Conservation (phyloP, 1,284 basidiomycete genomes). For the Rhodotorula sp. region DNA sequence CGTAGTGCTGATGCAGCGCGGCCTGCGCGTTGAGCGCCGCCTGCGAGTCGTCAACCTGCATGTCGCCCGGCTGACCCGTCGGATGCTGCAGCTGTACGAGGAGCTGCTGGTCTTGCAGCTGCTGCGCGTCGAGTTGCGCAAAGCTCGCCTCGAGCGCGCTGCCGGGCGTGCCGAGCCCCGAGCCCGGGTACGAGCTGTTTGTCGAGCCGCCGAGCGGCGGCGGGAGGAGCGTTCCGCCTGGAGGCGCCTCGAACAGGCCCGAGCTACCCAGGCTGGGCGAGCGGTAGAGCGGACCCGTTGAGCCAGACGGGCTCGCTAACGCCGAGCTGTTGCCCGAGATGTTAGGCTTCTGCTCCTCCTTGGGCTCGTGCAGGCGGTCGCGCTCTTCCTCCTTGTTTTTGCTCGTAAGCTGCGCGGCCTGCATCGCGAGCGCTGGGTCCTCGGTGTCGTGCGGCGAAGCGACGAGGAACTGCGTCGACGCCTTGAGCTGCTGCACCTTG, state of each 20-base stretch:
- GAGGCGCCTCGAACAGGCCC: constrained; percentile 12
- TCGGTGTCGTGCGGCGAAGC: constrained; percentile 31
- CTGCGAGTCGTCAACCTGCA: constrained; percentile 26
- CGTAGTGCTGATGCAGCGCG: constrained; percentile 36
- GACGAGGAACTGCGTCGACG: constrained; percentile 27
- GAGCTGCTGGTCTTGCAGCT: constrained; percentile 12
- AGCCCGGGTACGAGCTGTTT: constrained; percentile 7
- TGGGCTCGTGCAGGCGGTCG: neutral
- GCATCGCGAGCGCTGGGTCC: neutral
- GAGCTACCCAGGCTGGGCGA: constrained; percentile 24
- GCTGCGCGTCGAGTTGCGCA: constrained; percentile 17
- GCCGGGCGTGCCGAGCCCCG: constrained; percentile 15
- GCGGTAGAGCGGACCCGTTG: constrained; percentile 4
- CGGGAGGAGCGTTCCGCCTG: neutral
- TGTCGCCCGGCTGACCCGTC: constrained; percentile 7
- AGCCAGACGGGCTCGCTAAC: constrained; percentile 19
- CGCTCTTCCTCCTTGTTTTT: neutral
- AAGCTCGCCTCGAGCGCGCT: constrained; percentile 19
- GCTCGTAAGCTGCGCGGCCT: neutral
- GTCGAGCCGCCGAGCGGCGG: constrained; percentile 1
- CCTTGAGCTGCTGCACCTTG: constrained; percentile 31
- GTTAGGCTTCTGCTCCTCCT: constrained; percentile 15
- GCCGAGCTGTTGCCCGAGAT: constrained; percentile 16
- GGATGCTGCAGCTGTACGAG: constrained; percentile 11
- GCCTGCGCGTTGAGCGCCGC: constrained; percentile 31